These are phyloP conservation scores for Barnettozyma wickerhamii DNA, from an alignment of 805 yeast genomes.

Conservation along the genomic window DNA sequence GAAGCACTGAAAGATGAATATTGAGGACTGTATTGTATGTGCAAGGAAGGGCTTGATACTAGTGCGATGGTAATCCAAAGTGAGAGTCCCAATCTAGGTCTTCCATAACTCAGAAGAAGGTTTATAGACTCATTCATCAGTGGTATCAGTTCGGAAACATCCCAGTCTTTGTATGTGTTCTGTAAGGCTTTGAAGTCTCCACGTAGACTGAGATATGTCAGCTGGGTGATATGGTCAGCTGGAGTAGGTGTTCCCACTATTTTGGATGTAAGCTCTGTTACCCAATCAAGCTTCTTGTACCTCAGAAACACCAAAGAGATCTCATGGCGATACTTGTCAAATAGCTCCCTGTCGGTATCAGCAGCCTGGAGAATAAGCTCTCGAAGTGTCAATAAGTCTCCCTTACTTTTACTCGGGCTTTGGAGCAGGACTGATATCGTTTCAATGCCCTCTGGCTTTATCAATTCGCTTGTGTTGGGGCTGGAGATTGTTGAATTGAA, in stretches of 20 bases:
- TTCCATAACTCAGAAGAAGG: background rate
- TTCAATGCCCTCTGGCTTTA: too few species aligned
- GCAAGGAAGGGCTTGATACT: background rate
- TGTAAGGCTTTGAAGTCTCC: slow-evolving; percentile 1
- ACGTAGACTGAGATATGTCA: background rate
- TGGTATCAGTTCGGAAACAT: background rate
- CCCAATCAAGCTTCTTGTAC: slow-evolving; percentile 11
- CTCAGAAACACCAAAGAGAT: slow-evolving; percentile 8
- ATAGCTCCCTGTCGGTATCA: background rate
- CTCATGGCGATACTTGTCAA: slow-evolving; percentile 2
- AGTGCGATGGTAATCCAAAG: slow-evolving; percentile 1
- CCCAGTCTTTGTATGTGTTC: background rate
- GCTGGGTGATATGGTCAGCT: background rate
- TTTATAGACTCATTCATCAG: background rate
- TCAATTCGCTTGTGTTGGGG: too few species aligned
- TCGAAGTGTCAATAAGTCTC: slow-evolving; percentile 3
- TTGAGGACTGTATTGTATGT: background rate
- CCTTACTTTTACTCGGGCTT: slow-evolving; percentile 2
- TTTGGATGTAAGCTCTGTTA: slow-evolving; percentile 4
- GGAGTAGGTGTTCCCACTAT: background rate
- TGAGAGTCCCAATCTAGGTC: slow-evolving; percentile 1
- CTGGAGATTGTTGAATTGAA: slow-evolving; percentile 4
- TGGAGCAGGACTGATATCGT: too few species aligned
- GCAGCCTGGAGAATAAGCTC: background rate
- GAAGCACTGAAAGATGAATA: background rate